Conservation (phyloP, 768 basidiomycete genomes). For the Steccherinum ochraceum region DNA sequence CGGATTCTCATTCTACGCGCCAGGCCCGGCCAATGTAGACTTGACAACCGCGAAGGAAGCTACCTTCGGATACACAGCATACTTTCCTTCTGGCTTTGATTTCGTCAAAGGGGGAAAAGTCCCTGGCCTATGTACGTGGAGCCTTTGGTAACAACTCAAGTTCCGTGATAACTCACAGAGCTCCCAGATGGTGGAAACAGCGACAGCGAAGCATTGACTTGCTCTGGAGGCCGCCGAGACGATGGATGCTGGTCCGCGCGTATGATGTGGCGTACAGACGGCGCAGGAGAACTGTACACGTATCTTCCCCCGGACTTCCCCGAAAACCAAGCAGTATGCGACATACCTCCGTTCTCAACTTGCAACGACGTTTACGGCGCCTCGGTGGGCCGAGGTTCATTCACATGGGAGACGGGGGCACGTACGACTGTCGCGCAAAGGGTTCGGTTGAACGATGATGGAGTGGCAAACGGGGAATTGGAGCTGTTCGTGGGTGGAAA, state of each 20-base stretch:
- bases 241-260: constrained; percentile 62
- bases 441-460: constrained; percentile 66
- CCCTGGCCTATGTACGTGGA: constrained; percentile 59
- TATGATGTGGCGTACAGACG: constrained; percentile 61
- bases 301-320: constrained; percentile 38
- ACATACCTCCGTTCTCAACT: constrained; percentile 40
- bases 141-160: not conserved
- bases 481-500: constrained; percentile 60
- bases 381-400: constrained; percentile 64
- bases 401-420: constrained; percentile 52
- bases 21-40: constrained; percentile 46
- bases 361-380: constrained; percentile 62
- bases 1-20: constrained; percentile 69
- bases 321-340: constrained; percentile 45
- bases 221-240: constrained; percentile 65
- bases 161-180: not conserved
- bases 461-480: constrained; percentile 63
- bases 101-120: constrained; percentile 68
- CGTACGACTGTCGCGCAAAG: constrained; percentile 51
- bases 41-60: constrained; percentile 59
- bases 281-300: constrained; percentile 36
- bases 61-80: constrained; percentile 56
- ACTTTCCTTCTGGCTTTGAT: constrained; percentile 56
- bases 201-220: constrained; percentile 41
- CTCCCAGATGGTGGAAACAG: constrained; percentile 50